phyloP scores from a whole-genome alignment of 371 early-diverging fungal genomes.

The Mucor mucedo region DNA sequence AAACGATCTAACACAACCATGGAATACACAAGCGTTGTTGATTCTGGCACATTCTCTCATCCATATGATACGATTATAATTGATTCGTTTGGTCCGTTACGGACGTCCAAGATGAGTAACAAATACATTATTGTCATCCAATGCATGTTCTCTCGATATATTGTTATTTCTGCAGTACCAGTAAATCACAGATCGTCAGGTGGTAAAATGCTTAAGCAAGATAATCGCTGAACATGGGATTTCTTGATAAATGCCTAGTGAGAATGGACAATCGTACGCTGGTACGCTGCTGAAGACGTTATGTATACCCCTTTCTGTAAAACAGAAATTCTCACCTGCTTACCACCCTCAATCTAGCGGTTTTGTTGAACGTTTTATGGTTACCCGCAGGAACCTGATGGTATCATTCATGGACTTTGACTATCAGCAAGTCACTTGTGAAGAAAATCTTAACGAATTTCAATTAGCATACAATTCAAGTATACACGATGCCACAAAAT shows the following conservation, averaged over 20 bases:
- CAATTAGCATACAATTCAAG: too few species aligned
- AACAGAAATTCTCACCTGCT: not conserved
- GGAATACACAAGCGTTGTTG: not conserved
- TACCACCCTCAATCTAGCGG: conserved; percentile 16
- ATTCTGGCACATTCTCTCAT: not conserved
- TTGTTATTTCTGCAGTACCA: not conserved
- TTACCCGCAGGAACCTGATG: too few species aligned
- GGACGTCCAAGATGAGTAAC: not conserved
- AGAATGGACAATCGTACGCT: conserved; percentile 9
- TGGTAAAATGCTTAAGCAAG: not conserved
- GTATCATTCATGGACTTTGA: too few species aligned
- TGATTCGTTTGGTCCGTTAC: conserved; percentile 9
- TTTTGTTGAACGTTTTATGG: conserved; percentile 13
- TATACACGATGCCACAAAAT: too few species aligned
- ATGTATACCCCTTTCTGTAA: not conserved
- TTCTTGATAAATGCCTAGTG: not conserved
- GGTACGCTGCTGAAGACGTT: too few species aligned
- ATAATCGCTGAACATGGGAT: not conserved
- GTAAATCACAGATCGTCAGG: not conserved
- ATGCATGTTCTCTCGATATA: not conserved
- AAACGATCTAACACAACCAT: not conserved
- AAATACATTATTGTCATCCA: too few species aligned
- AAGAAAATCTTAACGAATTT: too few species aligned
- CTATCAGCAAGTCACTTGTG: too few species aligned
- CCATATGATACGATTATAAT: conserved; percentile 1